A percentile compares a stretch with the other conserved stretches of the same genome.
These are phyloP conservation scores for Trichoderma parareesei DNA, from an alignment of 495 filamentous ascomycete genomes.

Conservation along the genomic window DNA sequence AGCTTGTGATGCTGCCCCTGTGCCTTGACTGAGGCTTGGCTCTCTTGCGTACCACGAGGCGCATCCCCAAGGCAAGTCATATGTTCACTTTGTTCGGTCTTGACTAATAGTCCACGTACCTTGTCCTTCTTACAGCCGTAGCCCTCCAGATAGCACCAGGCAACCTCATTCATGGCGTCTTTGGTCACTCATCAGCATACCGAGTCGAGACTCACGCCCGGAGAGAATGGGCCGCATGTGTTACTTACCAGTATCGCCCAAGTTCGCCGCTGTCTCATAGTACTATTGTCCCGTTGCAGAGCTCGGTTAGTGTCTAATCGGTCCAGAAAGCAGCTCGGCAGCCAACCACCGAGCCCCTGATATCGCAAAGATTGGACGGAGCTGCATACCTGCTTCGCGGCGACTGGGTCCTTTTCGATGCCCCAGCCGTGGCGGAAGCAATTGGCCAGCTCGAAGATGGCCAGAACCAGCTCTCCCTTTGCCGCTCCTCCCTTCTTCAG, in stretches of 20 bases:
- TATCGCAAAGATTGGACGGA: conserved; percentile 3
- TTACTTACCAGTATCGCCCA: conserved; percentile 68
- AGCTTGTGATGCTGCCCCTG: neutral
- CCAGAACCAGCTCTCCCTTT: conserved; percentile 95
- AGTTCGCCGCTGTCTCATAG: conserved; percentile 92
- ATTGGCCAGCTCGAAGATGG: conserved; percentile 92
- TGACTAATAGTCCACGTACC: conserved; percentile 48
- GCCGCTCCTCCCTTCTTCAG: conserved; percentile 89
- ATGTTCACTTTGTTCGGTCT: neutral
- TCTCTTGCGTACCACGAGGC: neutral
- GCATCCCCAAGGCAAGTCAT: neutral
- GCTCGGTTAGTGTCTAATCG: conserved; percentile 6
- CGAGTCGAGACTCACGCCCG: neutral
- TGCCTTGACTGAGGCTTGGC: neutral
- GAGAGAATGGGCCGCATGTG: too few species aligned
- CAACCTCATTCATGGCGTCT: conserved; percentile 97
- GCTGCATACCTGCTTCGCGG: conserved; percentile 55
- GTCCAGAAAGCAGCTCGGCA: neutral
- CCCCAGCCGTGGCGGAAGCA: conserved; percentile 97
- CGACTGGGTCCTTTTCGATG: conserved; percentile 75
- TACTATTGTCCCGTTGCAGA: conserved; percentile 48
- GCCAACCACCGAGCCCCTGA: neutral
- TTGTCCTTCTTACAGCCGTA: conserved; percentile 96
- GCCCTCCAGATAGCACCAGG: conserved; percentile 91
- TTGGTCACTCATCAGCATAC: conserved; percentile 19